Evolutionary conservation across 306 rosid species (phyloP).

Genomic region (Acacia confusa): DNA sequence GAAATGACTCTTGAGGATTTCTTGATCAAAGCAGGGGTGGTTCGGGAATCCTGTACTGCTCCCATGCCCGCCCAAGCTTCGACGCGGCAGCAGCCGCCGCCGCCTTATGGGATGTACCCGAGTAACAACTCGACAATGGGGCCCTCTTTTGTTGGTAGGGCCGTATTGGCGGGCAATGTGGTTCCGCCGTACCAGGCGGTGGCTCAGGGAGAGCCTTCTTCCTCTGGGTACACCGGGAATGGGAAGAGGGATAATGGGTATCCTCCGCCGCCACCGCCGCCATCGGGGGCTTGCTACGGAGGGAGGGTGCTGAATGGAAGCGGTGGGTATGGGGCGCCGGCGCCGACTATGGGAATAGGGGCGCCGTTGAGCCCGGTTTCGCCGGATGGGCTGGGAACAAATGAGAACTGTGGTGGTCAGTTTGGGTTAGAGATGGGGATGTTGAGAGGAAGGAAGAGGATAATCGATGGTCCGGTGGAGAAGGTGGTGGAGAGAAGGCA

Average conservation of each 20-base stretch:
- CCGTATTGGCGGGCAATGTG: conserved; percentile 19
- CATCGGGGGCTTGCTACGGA: conserved; percentile 47
- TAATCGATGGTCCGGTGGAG: conserved; percentile 67
- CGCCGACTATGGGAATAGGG: conserved; percentile 43
- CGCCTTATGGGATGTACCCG: conserved; percentile 46
- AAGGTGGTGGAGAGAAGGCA: conserved; percentile 88
- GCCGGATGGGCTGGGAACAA: conserved; percentile 53
- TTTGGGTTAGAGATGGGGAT: conserved; percentile 56
- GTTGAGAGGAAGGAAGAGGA: conserved; percentile 69
- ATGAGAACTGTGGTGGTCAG: conserved; percentile 42
- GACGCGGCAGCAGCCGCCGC: background rate
- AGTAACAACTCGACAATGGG: conserved; percentile 36
- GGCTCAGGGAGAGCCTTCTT: conserved; percentile 28
- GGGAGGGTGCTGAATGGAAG: conserved; percentile 64
- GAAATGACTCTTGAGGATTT: conserved; percentile 92
- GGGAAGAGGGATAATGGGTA: conserved; percentile 44
- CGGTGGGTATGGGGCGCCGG: conserved; percentile 41
- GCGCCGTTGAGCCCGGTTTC: conserved; percentile 63
- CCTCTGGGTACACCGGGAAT: conserved; percentile 36
- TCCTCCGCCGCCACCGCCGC: conserved; percentile 2
- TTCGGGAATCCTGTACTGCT: conserved; percentile 42
- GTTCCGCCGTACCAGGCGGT: conserved; percentile 43
- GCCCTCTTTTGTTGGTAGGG: conserved; percentile 27
- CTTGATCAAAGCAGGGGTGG: conserved; percentile 78
- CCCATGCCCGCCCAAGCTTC: background rate